Evolutionary conservation across 805 yeast genomes (phyloP).

Genomic region (Candida nitratophila): DNA sequence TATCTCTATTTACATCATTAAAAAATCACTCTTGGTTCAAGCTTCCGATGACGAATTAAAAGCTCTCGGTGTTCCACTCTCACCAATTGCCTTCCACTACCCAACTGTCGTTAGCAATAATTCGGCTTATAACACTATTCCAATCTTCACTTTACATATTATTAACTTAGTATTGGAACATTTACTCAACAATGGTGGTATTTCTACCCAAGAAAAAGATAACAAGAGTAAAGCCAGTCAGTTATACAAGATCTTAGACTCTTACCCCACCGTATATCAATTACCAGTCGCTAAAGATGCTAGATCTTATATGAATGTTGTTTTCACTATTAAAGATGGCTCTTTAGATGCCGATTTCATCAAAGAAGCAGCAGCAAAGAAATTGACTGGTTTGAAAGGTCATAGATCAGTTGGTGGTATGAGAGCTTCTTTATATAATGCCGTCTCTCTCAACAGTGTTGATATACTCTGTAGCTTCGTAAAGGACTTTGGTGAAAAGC

Average conservation of each 20-base stretch:
- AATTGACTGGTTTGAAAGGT: conserved; percentile 80
- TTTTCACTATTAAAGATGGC: conserved; percentile 65
- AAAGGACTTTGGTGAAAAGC: conserved; percentile 47
- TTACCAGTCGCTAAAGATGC: conserved; percentile 56
- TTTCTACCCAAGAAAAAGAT: conserved; percentile 47
- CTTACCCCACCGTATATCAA: conserved; percentile 55
- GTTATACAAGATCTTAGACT: conserved; percentile 61
- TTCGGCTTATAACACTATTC: conserved; percentile 93
- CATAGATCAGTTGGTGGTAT: conserved; percentile 97
- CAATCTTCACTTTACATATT: conserved; percentile 85
- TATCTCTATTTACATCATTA: conserved; percentile 82
- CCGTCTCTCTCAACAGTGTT: conserved; percentile 60
- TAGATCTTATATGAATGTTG: conserved; percentile 90
- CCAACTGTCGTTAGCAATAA: conserved; percentile 83
- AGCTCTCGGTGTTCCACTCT: conserved; percentile 58
- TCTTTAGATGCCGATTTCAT: conserved; percentile 61
- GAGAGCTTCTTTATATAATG: conserved; percentile 89
- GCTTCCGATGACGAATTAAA: conserved; percentile 57
- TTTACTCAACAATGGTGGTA: conserved; percentile 65
- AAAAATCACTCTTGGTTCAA: conserved; percentile 66
- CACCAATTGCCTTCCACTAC: conserved; percentile 85
- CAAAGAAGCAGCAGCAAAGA: conserved; percentile 50
- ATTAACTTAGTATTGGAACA: conserved; percentile 69
- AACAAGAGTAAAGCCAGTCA: conserved; percentile 56
- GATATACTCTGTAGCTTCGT: conserved; percentile 50